These are phyloP conservation scores for Aphanoascus verrucosus DNA, from an alignment of 2,329 filamentous ascomycete species.

Conservation along the genomic window DNA sequence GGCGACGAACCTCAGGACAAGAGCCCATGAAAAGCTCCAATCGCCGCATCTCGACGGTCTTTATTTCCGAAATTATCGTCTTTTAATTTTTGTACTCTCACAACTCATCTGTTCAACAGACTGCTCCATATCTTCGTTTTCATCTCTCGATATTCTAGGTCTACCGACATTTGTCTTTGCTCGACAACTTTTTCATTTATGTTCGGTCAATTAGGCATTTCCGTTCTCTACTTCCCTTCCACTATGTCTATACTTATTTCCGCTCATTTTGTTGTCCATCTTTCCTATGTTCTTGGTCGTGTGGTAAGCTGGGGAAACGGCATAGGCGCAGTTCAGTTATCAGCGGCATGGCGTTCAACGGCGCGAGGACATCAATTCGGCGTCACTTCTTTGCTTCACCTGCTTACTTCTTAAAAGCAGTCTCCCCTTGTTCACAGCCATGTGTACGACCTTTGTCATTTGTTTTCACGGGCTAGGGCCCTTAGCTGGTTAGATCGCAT, in stretches of 20 bases:
- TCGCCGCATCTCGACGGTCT: not conserved
- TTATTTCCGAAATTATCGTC: not conserved
- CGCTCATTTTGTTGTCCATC: not conserved
- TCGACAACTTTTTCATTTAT: not conserved
- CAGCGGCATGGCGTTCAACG: slow-evolving; percentile 7
- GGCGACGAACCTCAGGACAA: slow-evolving; percentile 7
- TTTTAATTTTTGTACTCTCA: not conserved
- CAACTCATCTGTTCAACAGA: not conserved
- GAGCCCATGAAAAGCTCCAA: not conserved
- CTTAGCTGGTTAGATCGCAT: not conserved
- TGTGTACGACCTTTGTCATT: not conserved
- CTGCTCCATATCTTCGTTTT: slow-evolving; percentile 3
- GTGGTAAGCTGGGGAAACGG: not conserved
- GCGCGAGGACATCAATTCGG: slow-evolving; percentile 3
- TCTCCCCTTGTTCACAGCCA: not conserved
- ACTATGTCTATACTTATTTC: not conserved
- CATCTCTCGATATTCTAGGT: not conserved
- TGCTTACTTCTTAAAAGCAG: slow-evolving; percentile 1
- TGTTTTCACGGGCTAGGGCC: not conserved
- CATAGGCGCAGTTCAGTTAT: not conserved
- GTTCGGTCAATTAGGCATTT: not conserved
- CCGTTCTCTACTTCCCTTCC: not conserved
- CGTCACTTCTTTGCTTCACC: not conserved
- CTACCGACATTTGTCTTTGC: not conserved
- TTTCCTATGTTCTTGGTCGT: slow-evolving; percentile 3